Base-by-base conservation (phyloP, 2,329 filamentous ascomycete genomes). In the Colletotrichum liriopes region DNA sequence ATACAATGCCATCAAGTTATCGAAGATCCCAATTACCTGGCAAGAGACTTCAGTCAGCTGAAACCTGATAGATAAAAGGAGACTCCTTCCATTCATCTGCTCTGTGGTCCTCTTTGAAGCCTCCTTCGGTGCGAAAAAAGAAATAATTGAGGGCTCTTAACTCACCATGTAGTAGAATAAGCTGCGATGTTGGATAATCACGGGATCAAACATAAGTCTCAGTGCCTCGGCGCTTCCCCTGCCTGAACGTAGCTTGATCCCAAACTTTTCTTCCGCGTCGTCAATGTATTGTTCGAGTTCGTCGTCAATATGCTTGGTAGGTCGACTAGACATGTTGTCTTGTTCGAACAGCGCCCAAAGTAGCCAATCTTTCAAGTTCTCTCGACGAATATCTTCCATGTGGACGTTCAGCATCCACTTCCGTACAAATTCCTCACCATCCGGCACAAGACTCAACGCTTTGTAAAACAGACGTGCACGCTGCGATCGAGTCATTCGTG, bases 351-450 rank as follows among this genome's bases (percentile, higher is more conserved):
- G 88, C 0, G 87, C 88, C 90, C 89, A 92, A n/a, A 85, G 80
- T 26, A 90, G 83, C 77, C 90, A 91, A 66, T 90, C 87, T 78
- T 88, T 89, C 62, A 92, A 76, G 77, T 92, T 91, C 41, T 91
- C 89, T 18, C 85, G 82, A 66, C 86, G 85, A 56, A 92, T 88
- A 37, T 90, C 88, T 37, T 83, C 79, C 3, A 81, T 59, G 20
- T 84, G 81, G 9, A 89, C 88, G 37, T 86, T 86, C 32, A 87
- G 79, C 76, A 92, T 91, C 90, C 90, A 92, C 74, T 84, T 86
- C 62, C 78, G 81, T 37, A 92, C 72, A 74, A 89, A 92, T 45
- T 78, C 81, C 47, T 87, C 85, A 0, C 84, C 83, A 75, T 91
- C 85, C 1, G 85, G 82, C 18, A 91, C 86, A 65, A 71, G 65